Base-by-base conservation (phyloP, 192 early-diverging fungal species). In the Podila verticillata region DNA sequence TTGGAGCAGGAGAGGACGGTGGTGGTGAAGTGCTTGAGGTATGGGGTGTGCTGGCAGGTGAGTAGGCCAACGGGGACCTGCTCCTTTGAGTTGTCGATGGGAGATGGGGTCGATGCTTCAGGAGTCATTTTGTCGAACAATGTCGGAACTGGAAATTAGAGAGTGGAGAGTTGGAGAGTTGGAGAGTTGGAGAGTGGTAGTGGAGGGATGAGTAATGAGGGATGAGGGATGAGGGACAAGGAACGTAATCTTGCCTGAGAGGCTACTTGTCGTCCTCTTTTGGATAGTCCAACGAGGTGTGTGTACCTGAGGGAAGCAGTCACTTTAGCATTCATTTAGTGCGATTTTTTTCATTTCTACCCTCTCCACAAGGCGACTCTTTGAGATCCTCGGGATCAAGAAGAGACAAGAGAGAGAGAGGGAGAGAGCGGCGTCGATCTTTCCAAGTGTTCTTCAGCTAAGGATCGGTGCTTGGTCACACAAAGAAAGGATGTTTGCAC, bases 21-120 rank as follows among this genome's bases (percentile, higher is more conserved):
- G 32, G 89, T 90, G 31, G 78, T 82, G 24, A 88, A 75, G 17
- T 49, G 48, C 26, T 51, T 70, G 29, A 83, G 73, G 72, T 85
- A 91, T 7, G 89, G 85, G 56, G 89, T 80, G 36, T 81, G 73
- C 70, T 92, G 91, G 66, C 91, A 92, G 31, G 87, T 85, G 19
- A 92, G 67, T 51, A 78, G 70, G 19, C 91, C 91, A 7, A 92
- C 91, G 17, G 86, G 82, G 48, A 87, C 71, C 48, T 87, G 85
- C 5, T 56, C 24, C 9, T 44, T 44, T 44, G 39, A 4, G 15
- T 17, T 44, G 13, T 44, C 39, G 10, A 44, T 17, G 12, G 39
- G 15, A 12, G 39, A 1, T 4, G 39, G 1, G 13, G 1, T 15
- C 2, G 39, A 44, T 44, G 39, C 39, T 2, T 72, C 63, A 28